Base-by-base conservation (phyloP, 2,329 filamentous ascomycete genomes). In the Chaetomiaceae sp. region DNA sequence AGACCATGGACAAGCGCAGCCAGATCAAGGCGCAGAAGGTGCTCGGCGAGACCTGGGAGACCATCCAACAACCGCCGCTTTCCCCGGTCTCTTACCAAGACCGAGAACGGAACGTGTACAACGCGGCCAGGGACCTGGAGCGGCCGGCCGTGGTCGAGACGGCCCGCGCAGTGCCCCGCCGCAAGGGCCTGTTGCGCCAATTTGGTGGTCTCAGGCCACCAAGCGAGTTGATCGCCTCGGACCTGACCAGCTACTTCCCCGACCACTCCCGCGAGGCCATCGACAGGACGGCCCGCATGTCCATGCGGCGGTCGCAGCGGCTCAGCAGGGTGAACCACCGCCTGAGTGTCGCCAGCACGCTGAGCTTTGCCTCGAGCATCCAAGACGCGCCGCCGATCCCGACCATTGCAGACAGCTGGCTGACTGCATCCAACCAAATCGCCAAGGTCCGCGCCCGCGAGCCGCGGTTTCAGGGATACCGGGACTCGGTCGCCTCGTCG, bases 221-320 rank as follows among this genome's bases (percentile, higher is more conserved):
- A 1, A 97, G 92, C 73, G 94, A 99, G 74, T 82, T 99, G 68
- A 99, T 99, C 66, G 92, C 92, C 23, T 95, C 94, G 20, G 94
- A 99, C 67, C 76, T 99, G 55, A 94, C 90, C 1, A 95, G 91
- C 0, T 99, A 97, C 75, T 99, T 99, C 78, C 94, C 94, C 0
- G 91, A 95, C 65, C 92, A 97, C 64, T 85, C 91, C 46, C 85
- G 89, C 52, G 91, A 96, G 67, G 90, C 95, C 63, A 96, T 99
- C 67, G 94, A 97, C 69, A 88, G 91, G 63, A 97, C 94, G 0
- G 91, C 96, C 58, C 88, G 94, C 45, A 82, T 96, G 71, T 96
- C 92, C 0, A 87, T 96, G 70, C 83, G 92, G 62, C 83, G 94
- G 62, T 97, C 92, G 37, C 89, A 89, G 49, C 87, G 94, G 49